phyloP scores from a whole-genome alignment of 768 basidiomycete genomes.

The Mycena albidolilacea region DNA sequence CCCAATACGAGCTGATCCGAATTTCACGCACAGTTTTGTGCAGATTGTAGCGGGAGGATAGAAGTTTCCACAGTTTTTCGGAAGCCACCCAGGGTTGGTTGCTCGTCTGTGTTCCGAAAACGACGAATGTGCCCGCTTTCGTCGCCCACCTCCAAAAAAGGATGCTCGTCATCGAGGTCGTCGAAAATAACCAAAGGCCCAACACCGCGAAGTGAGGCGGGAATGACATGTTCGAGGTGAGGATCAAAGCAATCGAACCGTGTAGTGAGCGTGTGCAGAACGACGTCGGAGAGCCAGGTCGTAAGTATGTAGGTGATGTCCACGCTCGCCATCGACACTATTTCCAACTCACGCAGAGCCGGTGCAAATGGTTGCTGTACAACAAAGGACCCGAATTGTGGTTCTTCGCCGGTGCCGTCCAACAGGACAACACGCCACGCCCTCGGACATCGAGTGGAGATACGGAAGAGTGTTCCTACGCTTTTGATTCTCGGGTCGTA shows the following conservation, averaged over 20 bases:
- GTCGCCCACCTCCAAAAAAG: slow-evolving; percentile 1
- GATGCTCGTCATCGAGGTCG: not conserved
- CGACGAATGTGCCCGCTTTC: slow-evolving; percentile 5
- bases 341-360: not conserved
- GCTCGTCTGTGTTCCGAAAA: not conserved
- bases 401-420: too few species aligned
- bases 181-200: slow-evolving; percentile 16
- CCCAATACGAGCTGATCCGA: not conserved
- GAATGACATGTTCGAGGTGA: not conserved
- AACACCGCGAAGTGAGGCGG: not conserved
- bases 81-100: not conserved
- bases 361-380: not conserved
- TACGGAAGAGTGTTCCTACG: not conserved
- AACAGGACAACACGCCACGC: not conserved
- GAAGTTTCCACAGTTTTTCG: not conserved
- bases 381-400: not conserved
- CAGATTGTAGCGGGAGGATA: slow-evolving; percentile 4
- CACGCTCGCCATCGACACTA: not conserved
- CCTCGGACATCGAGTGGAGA: not conserved
- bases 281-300: not conserved
- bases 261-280: not conserved
- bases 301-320: not conserved
- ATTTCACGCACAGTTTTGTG: slow-evolving; percentile 23
- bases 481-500: too few species aligned
- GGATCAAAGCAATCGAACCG: not conserved